Percentiles rank a stretch among this genome's conserved stretches.
phyloP scores from a whole-genome alignment of 2,329 filamentous ascomycete species.

The Tolypocladium ovalisporum region DNA sequence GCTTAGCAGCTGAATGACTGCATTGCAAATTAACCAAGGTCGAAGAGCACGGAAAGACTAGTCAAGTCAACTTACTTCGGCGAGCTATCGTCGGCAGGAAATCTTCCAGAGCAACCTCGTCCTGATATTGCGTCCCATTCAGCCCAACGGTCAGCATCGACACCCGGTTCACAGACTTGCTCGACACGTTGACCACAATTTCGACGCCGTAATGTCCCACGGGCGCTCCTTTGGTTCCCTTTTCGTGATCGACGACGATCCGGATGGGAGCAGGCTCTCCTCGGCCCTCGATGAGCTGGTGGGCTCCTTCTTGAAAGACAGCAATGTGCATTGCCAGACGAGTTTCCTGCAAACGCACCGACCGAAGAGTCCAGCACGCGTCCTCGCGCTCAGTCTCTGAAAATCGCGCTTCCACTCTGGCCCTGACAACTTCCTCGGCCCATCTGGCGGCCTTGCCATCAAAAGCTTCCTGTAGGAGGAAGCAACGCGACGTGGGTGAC shows the following conservation, averaged over 20 bases:
- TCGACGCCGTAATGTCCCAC: slow-evolving; percentile 61
- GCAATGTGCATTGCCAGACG: slow-evolving; percentile 52
- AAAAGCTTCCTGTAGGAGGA: slow-evolving; percentile 63
- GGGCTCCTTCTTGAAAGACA: slow-evolving; percentile 59
- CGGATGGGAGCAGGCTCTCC: slow-evolving; percentile 59
- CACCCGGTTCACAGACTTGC: slow-evolving; percentile 38
- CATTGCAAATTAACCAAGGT: slow-evolving; percentile 19
- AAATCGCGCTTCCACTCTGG: slow-evolving; percentile 76
- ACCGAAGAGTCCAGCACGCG: slow-evolving; percentile 69
- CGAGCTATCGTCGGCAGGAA: slow-evolving; percentile 66
- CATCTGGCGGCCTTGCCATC: slow-evolving; percentile 68
- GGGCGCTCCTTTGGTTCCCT: slow-evolving; percentile 53
- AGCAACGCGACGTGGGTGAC: slow-evolving; percentile 51
- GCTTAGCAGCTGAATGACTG: slow-evolving; percentile 63
- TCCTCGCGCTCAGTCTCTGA: slow-evolving; percentile 74
- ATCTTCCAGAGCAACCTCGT: slow-evolving; percentile 62
- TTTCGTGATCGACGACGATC: slow-evolving; percentile 61
- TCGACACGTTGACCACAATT: slow-evolving; percentile 53
- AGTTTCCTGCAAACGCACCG: slow-evolving; percentile 50
- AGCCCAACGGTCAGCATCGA: slow-evolving; percentile 47
- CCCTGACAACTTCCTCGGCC: slow-evolving; percentile 78
- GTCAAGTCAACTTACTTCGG: slow-evolving; percentile 45
- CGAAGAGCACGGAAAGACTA: background rate
- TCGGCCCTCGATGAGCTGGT: slow-evolving; percentile 51
- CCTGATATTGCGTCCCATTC: slow-evolving; percentile 60